phyloP scores from a whole-genome alignment of 2,329 filamentous ascomycete genomes.

The Hymenoscyphus fructigenus region DNA sequence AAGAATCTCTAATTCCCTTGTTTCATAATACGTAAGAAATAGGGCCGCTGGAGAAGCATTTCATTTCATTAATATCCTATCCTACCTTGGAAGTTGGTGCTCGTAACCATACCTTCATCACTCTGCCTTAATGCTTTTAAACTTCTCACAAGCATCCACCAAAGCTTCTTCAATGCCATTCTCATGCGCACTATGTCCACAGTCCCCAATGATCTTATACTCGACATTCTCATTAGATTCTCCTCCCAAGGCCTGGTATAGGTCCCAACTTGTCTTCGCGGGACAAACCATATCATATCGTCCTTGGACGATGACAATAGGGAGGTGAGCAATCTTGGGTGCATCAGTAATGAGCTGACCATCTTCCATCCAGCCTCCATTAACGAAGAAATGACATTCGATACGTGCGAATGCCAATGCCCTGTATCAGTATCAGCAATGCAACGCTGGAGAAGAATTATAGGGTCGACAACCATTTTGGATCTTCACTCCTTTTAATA shows the following conservation, averaged over 20 bases:
- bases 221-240: conserved; percentile 29
- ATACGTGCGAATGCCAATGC: conserved; percentile 42
- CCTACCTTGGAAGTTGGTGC: background rate
- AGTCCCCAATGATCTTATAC: conserved; percentile 30
- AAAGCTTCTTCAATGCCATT: conserved; percentile 28
- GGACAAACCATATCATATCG: conserved; percentile 48
- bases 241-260: conserved; percentile 41
- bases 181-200: conserved; percentile 35
- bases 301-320: conserved; percentile 43
- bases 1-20: no score
- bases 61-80: background rate
- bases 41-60: background rate
- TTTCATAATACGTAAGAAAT: no score
- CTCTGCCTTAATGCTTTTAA: conserved; percentile 22
- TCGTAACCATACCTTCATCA: background rate
- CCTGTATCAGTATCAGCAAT: conserved; percentile 12
- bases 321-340: conserved; percentile 33
- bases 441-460: background rate
- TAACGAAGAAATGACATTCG: conserved; percentile 45
- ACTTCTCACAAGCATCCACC: conserved; percentile 34
- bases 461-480: conserved; percentile 27
- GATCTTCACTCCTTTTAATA: conserved; percentile 30
- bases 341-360: conserved; percentile 39
- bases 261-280: conserved; percentile 43
- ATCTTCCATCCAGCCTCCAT: conserved; percentile 43